phyloP scores from a whole-genome alignment of 495 filamentous ascomycete genomes.

The Cairneyella variabilis region DNA sequence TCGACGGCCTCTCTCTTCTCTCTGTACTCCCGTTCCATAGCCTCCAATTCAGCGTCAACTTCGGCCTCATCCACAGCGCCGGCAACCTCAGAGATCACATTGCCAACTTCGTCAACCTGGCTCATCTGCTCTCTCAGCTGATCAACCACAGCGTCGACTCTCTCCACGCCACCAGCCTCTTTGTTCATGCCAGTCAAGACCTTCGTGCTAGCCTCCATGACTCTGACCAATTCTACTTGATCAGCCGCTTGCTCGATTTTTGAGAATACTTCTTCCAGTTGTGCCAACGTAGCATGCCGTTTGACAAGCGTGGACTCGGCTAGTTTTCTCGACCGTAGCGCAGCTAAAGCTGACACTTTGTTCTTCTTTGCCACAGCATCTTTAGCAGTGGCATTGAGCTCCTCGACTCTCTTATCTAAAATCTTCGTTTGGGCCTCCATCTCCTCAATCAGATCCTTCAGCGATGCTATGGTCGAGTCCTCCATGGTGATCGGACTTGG shows the following conservation, averaged over 20 bases:
- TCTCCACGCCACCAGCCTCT: constrained; percentile 71
- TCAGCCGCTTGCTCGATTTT: constrained; percentile 83
- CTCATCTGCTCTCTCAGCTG: constrained; percentile 74
- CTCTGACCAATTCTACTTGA: constrained; percentile 72
- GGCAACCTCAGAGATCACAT: constrained; percentile 61
- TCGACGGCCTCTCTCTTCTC: constrained; percentile 40
- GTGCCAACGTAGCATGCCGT: constrained; percentile 65
- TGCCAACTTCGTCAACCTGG: constrained; percentile 77
- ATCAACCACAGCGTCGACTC: constrained; percentile 72
- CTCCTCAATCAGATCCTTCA: constrained; percentile 63
- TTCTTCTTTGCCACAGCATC: constrained; percentile 67
- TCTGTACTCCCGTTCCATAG: constrained; percentile 64
- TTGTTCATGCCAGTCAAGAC: constrained; percentile 70
- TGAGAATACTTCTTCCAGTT: constrained; percentile 74
- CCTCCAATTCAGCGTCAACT: constrained; percentile 84
- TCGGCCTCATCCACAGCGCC: constrained; percentile 72
- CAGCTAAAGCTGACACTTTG: constrained; percentile 64
- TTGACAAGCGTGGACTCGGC: constrained; percentile 66
- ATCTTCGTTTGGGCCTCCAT: constrained; percentile 53
- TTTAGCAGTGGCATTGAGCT: constrained; percentile 59
- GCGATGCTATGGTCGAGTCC: constrained; percentile 75
- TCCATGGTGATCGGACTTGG: constrained; percentile 57
- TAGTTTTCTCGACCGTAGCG: constrained; percentile 78
- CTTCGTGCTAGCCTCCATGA: constrained; percentile 72
- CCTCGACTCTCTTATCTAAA: constrained; percentile 49